A percentile compares a stretch with the other conserved stretches of the same genome.
Conservation (phyloP, 1,284 basidiomycete genomes). For the Pisolithus thermaeus region DNA sequence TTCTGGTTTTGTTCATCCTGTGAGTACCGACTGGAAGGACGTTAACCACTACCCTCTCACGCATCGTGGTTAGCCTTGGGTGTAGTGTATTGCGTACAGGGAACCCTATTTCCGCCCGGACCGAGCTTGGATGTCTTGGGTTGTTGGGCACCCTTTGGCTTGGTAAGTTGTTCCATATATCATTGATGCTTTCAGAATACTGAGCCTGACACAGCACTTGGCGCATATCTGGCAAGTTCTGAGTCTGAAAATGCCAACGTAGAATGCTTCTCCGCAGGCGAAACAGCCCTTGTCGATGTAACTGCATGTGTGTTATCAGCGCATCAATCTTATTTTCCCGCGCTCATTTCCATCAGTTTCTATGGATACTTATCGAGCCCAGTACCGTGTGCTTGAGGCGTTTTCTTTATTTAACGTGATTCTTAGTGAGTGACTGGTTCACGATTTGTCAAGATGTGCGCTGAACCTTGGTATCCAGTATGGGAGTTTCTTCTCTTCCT, state of each 20-base stretch:
- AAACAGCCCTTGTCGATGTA: constrained; percentile 47
- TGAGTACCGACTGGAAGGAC: constrained; percentile 30
- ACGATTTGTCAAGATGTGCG: constrained; percentile 4
- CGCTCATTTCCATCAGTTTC: constrained; percentile 35
- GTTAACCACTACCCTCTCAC: constrained; percentile 3
- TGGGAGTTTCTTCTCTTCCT: constrained; percentile 55
- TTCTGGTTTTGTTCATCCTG: constrained; percentile 64
- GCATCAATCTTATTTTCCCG: not conserved
- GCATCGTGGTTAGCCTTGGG: constrained; percentile 40
- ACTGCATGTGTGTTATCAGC: constrained; percentile 49
- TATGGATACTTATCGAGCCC: constrained; percentile 72
- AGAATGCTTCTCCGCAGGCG: constrained; percentile 62
- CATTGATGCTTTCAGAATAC: constrained; percentile 13
- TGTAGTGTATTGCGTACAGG: constrained; percentile 57
- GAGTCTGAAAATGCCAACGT: constrained; percentile 72
- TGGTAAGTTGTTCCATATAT: constrained; percentile 38
- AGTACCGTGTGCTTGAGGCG: constrained; percentile 72
- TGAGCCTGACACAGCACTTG: constrained; percentile 47
- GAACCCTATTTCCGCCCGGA: constrained; percentile 73
- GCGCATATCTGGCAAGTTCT: constrained; percentile 63
- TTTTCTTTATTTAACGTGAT: constrained; percentile 73
- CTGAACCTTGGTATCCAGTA: constrained; percentile 37
- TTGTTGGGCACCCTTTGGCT: constrained; percentile 75
- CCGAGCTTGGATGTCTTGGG: constrained; percentile 64
- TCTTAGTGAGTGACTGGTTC: constrained; percentile 44